These are phyloP conservation scores for Rhynchospora pubera DNA, from an alignment of 176 grass and related monocot genomes.

Conservation along the genomic window DNA sequence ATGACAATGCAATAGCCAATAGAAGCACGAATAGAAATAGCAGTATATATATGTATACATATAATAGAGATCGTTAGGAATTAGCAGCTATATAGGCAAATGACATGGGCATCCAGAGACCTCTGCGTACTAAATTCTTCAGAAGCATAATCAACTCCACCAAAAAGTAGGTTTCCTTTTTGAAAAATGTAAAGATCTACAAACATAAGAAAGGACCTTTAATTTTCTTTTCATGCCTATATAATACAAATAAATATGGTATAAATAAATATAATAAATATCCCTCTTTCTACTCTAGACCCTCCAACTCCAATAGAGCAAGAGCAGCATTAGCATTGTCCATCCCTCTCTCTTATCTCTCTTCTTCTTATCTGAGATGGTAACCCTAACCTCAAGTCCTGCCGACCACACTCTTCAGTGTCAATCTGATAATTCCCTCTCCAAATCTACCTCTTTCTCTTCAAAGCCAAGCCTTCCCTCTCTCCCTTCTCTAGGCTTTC, in stretches of 20 bases:
- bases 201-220: not conserved
- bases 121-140: not conserved
- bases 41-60: not conserved
- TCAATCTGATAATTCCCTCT: not conserved
- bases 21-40: too few species aligned
- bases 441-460: conserved; percentile 18
- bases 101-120: not conserved
- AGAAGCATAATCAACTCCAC: not conserved
- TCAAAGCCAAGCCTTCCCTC: conserved; percentile 17
- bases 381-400: not conserved
- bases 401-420: not conserved
- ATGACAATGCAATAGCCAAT: too few species aligned
- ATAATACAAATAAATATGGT: too few species aligned
- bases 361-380: conserved; percentile 1
- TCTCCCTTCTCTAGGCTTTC: conserved; percentile 17
- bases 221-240: too few species aligned
- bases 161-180: not conserved
- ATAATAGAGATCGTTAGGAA: too few species aligned
- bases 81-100: not conserved
- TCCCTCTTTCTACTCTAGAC: too few species aligned
- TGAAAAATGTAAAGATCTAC: not conserved
- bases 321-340: not conserved
- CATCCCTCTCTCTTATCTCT: not conserved
- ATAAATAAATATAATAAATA: too few species aligned
- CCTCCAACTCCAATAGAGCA: not conserved